phyloP scores from a whole-genome alignment of 2,329 filamentous ascomycete species.

The Clathrospora elynae region DNA sequence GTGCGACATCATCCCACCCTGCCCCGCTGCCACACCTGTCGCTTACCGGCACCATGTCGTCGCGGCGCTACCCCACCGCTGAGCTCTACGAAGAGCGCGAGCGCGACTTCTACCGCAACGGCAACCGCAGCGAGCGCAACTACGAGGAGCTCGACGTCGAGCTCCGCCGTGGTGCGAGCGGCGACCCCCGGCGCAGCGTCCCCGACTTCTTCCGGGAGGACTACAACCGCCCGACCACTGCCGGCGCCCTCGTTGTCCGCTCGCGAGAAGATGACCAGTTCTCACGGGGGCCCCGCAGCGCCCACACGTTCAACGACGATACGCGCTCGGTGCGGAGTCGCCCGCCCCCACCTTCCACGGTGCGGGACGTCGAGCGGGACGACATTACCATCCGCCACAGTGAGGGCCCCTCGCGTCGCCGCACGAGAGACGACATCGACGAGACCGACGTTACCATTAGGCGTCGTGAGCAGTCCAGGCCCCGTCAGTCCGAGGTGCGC shows the following conservation, averaged over 20 bases:
- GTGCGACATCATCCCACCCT: slow-evolving; percentile 18
- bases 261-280: slow-evolving; percentile 48
- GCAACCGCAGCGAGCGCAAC: slow-evolving; percentile 49
- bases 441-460: slow-evolving; percentile 46
- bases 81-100: slow-evolving; percentile 57
- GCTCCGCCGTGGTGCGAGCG: slow-evolving; percentile 44
- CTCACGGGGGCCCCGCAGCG: slow-evolving; percentile 42
- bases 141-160: slow-evolving; percentile 59
- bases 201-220: slow-evolving; percentile 58
- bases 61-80: slow-evolving; percentile 53
- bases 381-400: slow-evolving; percentile 49
- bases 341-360: slow-evolving; percentile 34
- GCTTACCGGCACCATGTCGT: slow-evolving; percentile 32
- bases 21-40: slow-evolving; percentile 16
- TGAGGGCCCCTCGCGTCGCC: slow-evolving; percentile 40
- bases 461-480: slow-evolving; percentile 45
- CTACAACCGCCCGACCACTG: slow-evolving; percentile 54
- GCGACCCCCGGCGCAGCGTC: slow-evolving; percentile 49
- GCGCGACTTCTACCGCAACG: slow-evolving; percentile 55
- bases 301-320: slow-evolving; percentile 50
- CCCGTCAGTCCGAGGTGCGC: slow-evolving; percentile 37
- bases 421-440: slow-evolving; percentile 41
- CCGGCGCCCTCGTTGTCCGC: slow-evolving; percentile 55
- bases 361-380: slow-evolving; percentile 42
- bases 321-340: slow-evolving; percentile 44